These are phyloP conservation scores for Chlamydomonas eustigma DNA, from an alignment of 139 green algal species.

Conservation along the genomic window DNA sequence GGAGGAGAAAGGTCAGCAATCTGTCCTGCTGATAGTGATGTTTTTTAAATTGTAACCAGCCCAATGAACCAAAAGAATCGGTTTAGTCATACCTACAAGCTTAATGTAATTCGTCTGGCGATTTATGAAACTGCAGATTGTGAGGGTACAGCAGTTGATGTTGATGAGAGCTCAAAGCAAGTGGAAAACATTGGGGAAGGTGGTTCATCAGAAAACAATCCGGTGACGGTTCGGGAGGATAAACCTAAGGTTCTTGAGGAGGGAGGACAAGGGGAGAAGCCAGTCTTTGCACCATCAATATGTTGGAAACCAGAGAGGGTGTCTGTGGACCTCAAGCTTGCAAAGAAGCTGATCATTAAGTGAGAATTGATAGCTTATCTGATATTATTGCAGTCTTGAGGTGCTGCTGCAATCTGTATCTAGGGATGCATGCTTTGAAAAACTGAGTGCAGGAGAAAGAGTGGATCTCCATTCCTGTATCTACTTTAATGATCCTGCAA, in stretches of 20 bases:
- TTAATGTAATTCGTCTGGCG: too few species aligned
- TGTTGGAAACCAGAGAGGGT: constrained; percentile 50
- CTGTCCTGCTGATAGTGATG: background rate
- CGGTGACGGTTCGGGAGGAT: background rate
- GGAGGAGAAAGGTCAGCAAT: background rate
- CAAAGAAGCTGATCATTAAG: constrained; percentile 47
- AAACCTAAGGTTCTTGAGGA: background rate
- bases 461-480: too few species aligned
- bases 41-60: too few species aligned
- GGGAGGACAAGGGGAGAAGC: constrained; percentile 1
- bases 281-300: constrained; percentile 40
- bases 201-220: background rate
- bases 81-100: too few species aligned
- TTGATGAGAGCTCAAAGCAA: background rate
- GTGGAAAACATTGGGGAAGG: background rate
- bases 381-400: too few species aligned
- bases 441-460: constrained; percentile 1
- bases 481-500: too few species aligned
- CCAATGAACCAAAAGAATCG: too few species aligned
- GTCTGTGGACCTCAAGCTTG: constrained; percentile 56
- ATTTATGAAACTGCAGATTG: background rate
- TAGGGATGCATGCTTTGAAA: too few species aligned
- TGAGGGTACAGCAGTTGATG: background rate
- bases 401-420: too few species aligned
- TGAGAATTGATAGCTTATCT: too few species aligned